A percentile compares a stretch with the other conserved stretches of the same genome.
Conservation (phyloP, 495 filamentous ascomycete genomes). For the Penicillium longicatenatum region DNA sequence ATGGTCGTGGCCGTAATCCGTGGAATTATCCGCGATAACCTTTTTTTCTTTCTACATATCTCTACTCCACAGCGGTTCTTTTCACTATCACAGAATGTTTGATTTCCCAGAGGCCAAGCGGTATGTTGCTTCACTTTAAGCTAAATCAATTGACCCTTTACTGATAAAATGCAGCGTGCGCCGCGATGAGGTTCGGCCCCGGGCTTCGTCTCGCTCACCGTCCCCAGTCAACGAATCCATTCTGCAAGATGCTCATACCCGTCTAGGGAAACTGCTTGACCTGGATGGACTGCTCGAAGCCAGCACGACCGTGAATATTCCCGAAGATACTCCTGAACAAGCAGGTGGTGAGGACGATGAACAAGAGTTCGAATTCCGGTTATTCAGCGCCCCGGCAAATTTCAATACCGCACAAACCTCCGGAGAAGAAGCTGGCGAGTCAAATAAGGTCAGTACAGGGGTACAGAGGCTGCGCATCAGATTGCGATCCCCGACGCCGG, state of each 20-base stretch:
- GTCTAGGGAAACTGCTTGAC: slow-evolving; percentile 44
- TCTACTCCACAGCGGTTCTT: neutral
- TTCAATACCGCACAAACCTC: slow-evolving; percentile 14
- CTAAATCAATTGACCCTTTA: neutral
- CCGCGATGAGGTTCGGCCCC: slow-evolving; percentile 44
- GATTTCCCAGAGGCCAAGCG: slow-evolving; percentile 45
- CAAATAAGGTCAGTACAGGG: slow-evolving; percentile 4
- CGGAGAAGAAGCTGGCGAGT: neutral
- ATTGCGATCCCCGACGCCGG: slow-evolving; percentile 43
- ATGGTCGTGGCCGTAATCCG: slow-evolving; percentile 27
- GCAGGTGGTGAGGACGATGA: slow-evolving; percentile 39
- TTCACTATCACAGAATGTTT: slow-evolving; percentile 35
- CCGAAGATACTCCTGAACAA: slow-evolving; percentile 1
- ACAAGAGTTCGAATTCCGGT: slow-evolving; percentile 51
- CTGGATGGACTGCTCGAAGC: slow-evolving; percentile 30
- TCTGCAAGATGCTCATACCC: slow-evolving; percentile 37
- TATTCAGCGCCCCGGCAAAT: slow-evolving; percentile 42
- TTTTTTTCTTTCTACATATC: slow-evolving; percentile 10
- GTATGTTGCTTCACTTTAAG: slow-evolving; percentile 21
- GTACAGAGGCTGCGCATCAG: slow-evolving; percentile 46
- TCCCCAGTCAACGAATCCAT: slow-evolving; percentile 38
- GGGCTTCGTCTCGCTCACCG: slow-evolving; percentile 33
- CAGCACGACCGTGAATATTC: slow-evolving; percentile 1
- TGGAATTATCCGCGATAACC: neutral
- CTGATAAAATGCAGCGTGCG: slow-evolving; percentile 36